Evolutionary conservation across 306 rosid genomes (phyloP), one percentile per base, ranked within the genome.

Genomic region (Carpinus viminea): DNA sequence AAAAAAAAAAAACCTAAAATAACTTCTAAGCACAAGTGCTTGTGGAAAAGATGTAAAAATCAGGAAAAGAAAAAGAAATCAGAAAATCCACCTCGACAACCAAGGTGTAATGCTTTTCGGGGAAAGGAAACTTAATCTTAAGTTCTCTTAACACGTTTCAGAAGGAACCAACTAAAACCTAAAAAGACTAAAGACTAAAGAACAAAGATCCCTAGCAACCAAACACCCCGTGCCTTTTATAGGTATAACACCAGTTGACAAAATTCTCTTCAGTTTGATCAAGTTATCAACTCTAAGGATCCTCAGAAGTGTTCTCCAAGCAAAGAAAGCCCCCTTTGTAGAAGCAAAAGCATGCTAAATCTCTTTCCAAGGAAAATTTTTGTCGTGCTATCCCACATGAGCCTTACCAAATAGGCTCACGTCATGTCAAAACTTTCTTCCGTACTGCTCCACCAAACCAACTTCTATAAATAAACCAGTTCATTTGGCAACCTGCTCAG

Each of bases 311-410:
- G 24, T n/a, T n/a, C 61, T 55, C 61, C 2, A 55, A 55, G 8
- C 26, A 64, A 31, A 31, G 47, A 64, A 64, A 64, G 47, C 21
- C 24, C n/a, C 47, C 4, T 64, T 15, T 64, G 47, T 38, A 64
- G n/a, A 13, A 36, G 21, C 70, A 64, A 15, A 64, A 61, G 70
- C 70, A 64, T 17, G n/a, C 70, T 8, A 64, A 34, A 64, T 64
- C 47, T 17, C 18, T 64, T 64, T 36, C 4, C 43, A 59, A 8
- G 43, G 21, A 62, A n/a, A 55, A 55, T 12, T 26, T 13, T 5
- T 24, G 24, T 11, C 38, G 16, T 61, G 34, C 41, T 41, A 7
- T 0, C 43, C 9, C 68, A 61, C 68, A 13, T 31, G 36, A 28
- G n/a, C 68, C 68, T 61, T 61, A 61, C 43, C 12, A 61, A 31